Conservation (phyloP, 306 rosid genomes). For the Canavalia gladiata region DNA sequence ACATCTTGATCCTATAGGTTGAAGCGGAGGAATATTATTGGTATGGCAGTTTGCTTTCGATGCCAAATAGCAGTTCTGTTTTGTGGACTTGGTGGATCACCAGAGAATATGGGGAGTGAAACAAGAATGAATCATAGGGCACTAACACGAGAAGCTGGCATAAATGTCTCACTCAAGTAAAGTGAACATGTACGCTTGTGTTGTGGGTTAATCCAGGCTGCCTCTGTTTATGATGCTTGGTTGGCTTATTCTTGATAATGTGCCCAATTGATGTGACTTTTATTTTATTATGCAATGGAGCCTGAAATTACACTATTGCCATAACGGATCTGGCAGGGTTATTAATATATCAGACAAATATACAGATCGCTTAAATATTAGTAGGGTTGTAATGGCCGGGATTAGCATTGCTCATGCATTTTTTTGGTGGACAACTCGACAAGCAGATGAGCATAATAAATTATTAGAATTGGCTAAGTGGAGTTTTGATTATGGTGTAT, state of each 20-base stretch:
- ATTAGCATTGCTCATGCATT: neutral
- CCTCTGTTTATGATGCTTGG: constrained; percentile 21
- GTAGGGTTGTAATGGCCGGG: constrained; percentile 4
- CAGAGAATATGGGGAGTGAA: neutral
- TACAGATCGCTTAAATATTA: constrained; percentile 26
- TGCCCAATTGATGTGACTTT: constrained; percentile 22
- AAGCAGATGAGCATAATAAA: neutral
- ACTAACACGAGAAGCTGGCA: constrained; percentile 26
- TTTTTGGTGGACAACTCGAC: neutral
- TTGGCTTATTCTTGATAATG: constrained; percentile 33
- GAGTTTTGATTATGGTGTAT: constrained; percentile 1
- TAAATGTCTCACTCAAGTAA: constrained; percentile 19
- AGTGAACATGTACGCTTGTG: constrained; percentile 44
- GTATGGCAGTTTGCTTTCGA: neutral
- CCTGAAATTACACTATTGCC: constrained; percentile 33
- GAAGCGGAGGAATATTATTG: neutral
- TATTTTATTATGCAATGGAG: constrained; percentile 5
- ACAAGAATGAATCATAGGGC: constrained; percentile 30
- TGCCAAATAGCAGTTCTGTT: neutral
- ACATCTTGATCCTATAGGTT: neutral
- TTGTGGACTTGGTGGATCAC: constrained; percentile 1
- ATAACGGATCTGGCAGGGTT: constrained; percentile 7
- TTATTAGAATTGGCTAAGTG: neutral
- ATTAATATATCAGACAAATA: constrained; percentile 25
- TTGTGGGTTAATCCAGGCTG: constrained; percentile 43